These are phyloP conservation scores for Oropetium thomaeum DNA, from an alignment of 176 grass and related monocot genomes.

Conservation along the genomic window DNA sequence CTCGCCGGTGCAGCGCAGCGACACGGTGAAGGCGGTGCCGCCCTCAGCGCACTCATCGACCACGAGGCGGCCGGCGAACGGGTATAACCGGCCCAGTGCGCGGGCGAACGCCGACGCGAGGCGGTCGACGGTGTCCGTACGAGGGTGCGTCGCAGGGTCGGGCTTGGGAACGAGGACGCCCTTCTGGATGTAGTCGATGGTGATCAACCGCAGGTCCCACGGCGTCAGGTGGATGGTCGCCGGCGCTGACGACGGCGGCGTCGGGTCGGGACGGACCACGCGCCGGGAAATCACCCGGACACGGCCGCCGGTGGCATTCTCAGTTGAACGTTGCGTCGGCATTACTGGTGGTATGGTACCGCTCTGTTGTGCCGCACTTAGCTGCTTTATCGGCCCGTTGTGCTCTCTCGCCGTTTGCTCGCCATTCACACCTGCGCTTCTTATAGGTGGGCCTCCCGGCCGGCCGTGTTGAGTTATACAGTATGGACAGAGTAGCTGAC, in stretches of 20 bases:
- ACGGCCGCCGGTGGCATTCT: not conserved
- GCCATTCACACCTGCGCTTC: not conserved
- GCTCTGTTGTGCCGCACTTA: not conserved
- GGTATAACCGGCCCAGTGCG: slow-evolving; percentile 35
- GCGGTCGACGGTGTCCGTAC: not conserved
- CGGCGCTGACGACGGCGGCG: not conserved
- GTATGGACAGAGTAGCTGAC: not conserved
- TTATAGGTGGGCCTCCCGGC: not conserved
- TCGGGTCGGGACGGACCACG: not conserved
- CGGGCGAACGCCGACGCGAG: slow-evolving; percentile 12
- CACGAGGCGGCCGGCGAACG: slow-evolving; percentile 29
- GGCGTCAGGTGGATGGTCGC: not conserved
- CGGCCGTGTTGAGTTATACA: not conserved
- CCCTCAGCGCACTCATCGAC: not conserved
- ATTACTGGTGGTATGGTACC: not conserved
- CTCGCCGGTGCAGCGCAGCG: slow-evolving; percentile 6
- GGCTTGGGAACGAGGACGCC: slow-evolving; percentile 2
- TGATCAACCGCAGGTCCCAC: not conserved
- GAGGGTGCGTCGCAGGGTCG: no score
- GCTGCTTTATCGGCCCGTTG: not conserved
- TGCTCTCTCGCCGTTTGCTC: not conserved
- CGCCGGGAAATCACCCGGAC: not conserved
- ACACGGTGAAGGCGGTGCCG: not conserved
- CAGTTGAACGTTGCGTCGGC: not conserved
- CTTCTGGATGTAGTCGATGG: slow-evolving; percentile 15